Conservation (phyloP, 768 basidiomycete genomes). For the Panaeolus cyanescens region DNA sequence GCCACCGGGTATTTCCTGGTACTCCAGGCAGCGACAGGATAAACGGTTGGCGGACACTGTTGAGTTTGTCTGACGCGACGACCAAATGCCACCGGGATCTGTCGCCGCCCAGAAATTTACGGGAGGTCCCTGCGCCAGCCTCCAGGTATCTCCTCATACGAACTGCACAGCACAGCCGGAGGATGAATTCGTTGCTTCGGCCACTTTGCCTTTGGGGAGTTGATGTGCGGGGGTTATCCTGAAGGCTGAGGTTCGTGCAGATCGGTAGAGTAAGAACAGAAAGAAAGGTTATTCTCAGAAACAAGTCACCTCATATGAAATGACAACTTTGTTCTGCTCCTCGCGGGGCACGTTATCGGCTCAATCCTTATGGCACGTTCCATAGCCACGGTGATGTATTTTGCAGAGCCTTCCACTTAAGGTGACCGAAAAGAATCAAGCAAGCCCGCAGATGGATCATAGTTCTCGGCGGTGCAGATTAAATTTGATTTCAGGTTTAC, state of each 20-base stretch:
- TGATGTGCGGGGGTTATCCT: too few species aligned
- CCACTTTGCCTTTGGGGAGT: too few species aligned
- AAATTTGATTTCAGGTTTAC: conserved; percentile 36
- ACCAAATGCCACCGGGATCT: background rate
- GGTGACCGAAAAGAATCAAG: conserved; percentile 21
- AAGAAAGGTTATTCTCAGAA: background rate
- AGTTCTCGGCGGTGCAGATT: conserved; percentile 4
- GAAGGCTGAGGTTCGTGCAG: background rate
- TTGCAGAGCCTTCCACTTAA: conserved; percentile 23
- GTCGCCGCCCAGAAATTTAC: background rate
- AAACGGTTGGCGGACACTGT: background rate
- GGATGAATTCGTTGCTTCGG: too few species aligned
- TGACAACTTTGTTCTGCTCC: conserved; percentile 21
- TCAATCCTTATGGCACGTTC: conserved; percentile 19
- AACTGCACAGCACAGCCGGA: too few species aligned
- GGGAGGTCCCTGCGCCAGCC: background rate
- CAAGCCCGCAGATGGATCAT: conserved; percentile 18
- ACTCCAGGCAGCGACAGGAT: background rate
- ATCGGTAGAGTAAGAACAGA: background rate
- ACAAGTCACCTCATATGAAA: background rate
- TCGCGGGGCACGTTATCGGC: conserved; percentile 21
- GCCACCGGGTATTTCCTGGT: background rate
- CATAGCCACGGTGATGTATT: conserved; percentile 18
- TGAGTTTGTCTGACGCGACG: background rate
- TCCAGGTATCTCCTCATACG: background rate